Evolutionary conservation across 1,284 basidiomycete genomes (phyloP), one percentile per base, ranked within the genome.

Genomic region (Boletus albobrunnescens): DNA sequence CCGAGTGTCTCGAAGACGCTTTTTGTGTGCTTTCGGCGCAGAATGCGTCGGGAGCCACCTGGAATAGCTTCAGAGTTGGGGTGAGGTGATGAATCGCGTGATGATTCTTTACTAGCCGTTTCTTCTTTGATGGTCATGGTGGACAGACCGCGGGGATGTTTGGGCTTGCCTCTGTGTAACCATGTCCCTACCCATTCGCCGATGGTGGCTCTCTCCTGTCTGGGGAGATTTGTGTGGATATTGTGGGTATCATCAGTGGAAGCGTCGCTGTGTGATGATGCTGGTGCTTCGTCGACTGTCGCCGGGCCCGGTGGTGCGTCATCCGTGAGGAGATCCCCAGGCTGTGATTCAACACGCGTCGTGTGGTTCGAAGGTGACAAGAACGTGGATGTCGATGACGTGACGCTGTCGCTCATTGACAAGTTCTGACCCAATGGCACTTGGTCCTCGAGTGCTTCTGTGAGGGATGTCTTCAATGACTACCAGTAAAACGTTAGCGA

Each of bases 1-100:
- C 83, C 83, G 8, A 88, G 67, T 0, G 81, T 77, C 16, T 82
- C 82, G 53, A 88, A 86, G 0, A 88, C 81, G 54, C 82, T 85
- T 56, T 72, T 81, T 3, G 74, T 65, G 4, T 72, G 64, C 55
- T 71, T 78, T 19, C 75, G 71, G 31, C 73, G 72, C 16, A 53
- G 51, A 6, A 47, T 11, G 30, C 51, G 58, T 14, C 52, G 59
- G 11, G 56, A 43, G 42, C 42, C 38, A 30, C 45, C 44, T 6
- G 50, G 12, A 4, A 32, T 6, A 10, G 27, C 7, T n/a, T 56
- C 55, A 9, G 26, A 30, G 42, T 44, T 47, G 14, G 42, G 9
- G 13, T 58, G 52, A 6, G 54, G 56, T 4, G 65, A 67, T 9
- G 61, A 2, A 31, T 57, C 53, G 24, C 52, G 49, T 24, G 63